Percentiles rank a stretch among this genome's conserved stretches.
Evolutionary conservation across 257 asterid species (phyloP).

Genomic region (Solanum sitiens): DNA sequence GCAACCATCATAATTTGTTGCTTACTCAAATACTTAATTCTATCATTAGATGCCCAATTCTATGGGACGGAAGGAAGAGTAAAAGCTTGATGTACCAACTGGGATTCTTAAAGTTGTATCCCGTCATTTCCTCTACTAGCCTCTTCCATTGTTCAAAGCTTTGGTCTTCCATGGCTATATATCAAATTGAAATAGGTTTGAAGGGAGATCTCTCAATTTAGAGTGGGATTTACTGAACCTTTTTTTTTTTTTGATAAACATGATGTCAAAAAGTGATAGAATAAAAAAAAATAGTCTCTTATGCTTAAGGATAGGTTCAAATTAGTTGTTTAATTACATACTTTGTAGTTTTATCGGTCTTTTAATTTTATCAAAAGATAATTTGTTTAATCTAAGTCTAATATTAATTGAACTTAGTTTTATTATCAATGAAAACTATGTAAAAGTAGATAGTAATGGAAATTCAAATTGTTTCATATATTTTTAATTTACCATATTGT

Average conservation of each 20-base stretch:
- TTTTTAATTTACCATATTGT: no score
- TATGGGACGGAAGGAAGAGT: slow-evolving; percentile 17
- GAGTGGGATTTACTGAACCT: background rate
- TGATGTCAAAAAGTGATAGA: background rate
- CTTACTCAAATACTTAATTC: slow-evolving; percentile 27
- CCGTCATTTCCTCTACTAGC: background rate
- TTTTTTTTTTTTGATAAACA: no score
- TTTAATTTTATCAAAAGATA: background rate
- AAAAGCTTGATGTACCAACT: slow-evolving; percentile 23
- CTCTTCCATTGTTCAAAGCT: background rate
- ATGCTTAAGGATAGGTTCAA: background rate
- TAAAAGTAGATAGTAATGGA: no score
- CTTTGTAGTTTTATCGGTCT: no score
- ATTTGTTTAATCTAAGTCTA: no score
- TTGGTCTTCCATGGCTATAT: background rate
- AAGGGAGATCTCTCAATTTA: background rate
- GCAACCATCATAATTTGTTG: background rate
- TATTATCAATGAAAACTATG: background rate
- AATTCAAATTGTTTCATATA: no score
- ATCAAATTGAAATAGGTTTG: background rate
- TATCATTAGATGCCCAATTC: slow-evolving; percentile 5
- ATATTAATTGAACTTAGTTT: no score
- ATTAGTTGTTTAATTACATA: no score
- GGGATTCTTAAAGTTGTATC: slow-evolving; percentile 23
- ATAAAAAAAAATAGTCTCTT: no score